These are phyloP conservation scores for Excoecaria agallocha DNA, from an alignment of 345 rosid genomes.

Conservation along the genomic window DNA sequence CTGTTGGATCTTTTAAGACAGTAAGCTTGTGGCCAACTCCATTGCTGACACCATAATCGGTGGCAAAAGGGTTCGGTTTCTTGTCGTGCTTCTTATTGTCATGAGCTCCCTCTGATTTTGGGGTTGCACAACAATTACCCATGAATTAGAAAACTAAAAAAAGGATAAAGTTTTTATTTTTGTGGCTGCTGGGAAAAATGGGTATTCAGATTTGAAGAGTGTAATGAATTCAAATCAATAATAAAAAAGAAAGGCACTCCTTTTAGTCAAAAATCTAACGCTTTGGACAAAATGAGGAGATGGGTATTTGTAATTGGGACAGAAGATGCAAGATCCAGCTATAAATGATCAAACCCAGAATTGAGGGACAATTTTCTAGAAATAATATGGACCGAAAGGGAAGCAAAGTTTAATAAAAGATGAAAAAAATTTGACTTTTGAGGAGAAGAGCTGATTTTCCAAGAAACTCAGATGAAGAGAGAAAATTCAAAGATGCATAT, in stretches of 20 bases:
- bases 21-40: slow-evolving; percentile 18
- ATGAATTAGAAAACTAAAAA: slow-evolving; percentile 4
- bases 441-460: neutral
- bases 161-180: neutral
- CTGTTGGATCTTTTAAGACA: slow-evolving; percentile 25
- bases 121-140: slow-evolving; percentile 38
- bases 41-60: slow-evolving; percentile 9
- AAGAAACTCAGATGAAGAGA: slow-evolving; percentile 7
- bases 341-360: slow-evolving; percentile 7
- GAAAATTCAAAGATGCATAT: neutral
- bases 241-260: neutral
- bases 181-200: slow-evolving; percentile 5
- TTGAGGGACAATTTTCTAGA: neutral
- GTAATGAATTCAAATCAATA: slow-evolving; percentile 5
- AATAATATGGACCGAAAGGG: neutral
- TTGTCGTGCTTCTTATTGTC: slow-evolving; percentile 23
- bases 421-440: slow-evolving; percentile 4
- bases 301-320: slow-evolving; percentile 2
- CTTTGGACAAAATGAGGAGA: slow-evolving; percentile 15
- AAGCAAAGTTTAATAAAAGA: neutral
- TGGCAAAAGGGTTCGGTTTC: slow-evolving; percentile 26
- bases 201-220: slow-evolving; percentile 17
- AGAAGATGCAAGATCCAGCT: slow-evolving; percentile 9
- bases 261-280: slow-evolving; percentile 13
- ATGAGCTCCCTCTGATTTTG: slow-evolving; percentile 4